Base-by-base conservation (phyloP, 176 grass and related monocot genomes). In the Olyra latifolia region DNA sequence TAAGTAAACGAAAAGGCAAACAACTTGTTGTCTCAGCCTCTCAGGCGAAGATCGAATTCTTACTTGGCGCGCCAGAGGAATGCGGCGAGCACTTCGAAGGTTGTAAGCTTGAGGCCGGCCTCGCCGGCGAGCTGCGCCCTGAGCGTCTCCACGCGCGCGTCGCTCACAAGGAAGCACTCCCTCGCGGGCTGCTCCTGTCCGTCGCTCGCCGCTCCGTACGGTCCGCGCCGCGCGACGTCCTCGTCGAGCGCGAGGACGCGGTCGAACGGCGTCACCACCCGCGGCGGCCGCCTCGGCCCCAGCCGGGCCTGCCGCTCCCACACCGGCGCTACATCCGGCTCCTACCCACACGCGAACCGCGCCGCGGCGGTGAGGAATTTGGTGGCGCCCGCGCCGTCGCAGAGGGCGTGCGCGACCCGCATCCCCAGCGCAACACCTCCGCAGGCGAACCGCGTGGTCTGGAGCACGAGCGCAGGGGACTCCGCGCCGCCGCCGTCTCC, bases 61-160 rank as follows among this genome's bases (percentile, higher is more conserved):
- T 57, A 93, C 90, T 66, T 92, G 82, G 94, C 78, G 22, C 79
- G 94, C 91, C 91, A 97, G 71, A 97, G 88, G 87, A 91, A 94
- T 6, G 94, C 87, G 42, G 84, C 76, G 74, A 90, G 56, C n/a
- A 81, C 75, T 60, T 97, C 91, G 86, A 94, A 94, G 12, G 94
- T 88, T 4, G 94, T 92, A 69, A 90, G 69, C 74, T 59, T 75
- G 79, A 66, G 4, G 73, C 91, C 89, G 17, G 89, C 61, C 70
- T 90, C 81, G n/a, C 53, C 79, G 20, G 72, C 38, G 25, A 94
- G 50, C 47, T 7, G 39, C 23, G 79, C 65, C 39, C 89, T 79
- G 74, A 94, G 82, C 10, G 64, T 16, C 43, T 94, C 84, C n/a
- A 91, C 72, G 10, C 83, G 73, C 43, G 83, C 72, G 47, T 93